phyloP scores from a whole-genome alignment of 1,139 yeast genomes.

The Casaregolazyma suthepensis region DNA sequence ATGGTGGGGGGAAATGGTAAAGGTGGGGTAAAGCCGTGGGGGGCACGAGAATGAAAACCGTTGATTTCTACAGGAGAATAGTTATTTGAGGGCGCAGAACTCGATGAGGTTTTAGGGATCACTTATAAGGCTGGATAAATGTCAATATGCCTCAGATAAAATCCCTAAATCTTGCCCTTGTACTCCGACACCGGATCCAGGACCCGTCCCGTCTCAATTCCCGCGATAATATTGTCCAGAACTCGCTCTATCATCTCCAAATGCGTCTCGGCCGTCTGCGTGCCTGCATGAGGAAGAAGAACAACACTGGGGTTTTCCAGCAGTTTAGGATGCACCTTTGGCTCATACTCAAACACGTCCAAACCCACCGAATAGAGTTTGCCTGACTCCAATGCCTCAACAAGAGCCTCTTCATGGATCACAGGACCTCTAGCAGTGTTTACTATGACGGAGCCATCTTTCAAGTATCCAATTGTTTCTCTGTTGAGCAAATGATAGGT shows the following conservation, averaged over 20 bases:
- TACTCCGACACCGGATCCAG: constrained; percentile 41
- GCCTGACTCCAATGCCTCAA: constrained; percentile 57
- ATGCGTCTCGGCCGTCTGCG: constrained; percentile 51
- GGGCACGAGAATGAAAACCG: neutral
- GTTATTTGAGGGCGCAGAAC: too few relatives aligned
- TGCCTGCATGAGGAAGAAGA: constrained; percentile 64
- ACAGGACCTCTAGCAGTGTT: constrained; percentile 69
- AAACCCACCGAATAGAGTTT: constrained; percentile 51
- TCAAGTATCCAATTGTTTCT: constrained; percentile 51
- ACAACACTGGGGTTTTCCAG: constrained; percentile 41
- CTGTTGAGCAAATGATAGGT: constrained; percentile 53
- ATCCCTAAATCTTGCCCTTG: constrained; percentile 10
- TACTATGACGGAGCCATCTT: constrained; percentile 60
- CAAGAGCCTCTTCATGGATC: constrained; percentile 59
- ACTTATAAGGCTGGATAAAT: neutral
- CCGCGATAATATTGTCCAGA: constrained; percentile 40
- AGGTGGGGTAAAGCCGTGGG: neutral
- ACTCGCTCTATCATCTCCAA: constrained; percentile 53
- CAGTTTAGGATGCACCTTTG: constrained; percentile 38
- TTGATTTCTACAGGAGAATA: too few relatives aligned
- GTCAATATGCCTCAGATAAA: neutral
- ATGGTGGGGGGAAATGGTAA: neutral
- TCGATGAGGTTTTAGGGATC: too few relatives aligned
- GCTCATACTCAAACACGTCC: constrained; percentile 85
- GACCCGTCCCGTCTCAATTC: constrained; percentile 52